Evolutionary conservation across 495 filamentous ascomycete species (phyloP).

Genomic region (Lasiosphaeriaceae sp.): DNA sequence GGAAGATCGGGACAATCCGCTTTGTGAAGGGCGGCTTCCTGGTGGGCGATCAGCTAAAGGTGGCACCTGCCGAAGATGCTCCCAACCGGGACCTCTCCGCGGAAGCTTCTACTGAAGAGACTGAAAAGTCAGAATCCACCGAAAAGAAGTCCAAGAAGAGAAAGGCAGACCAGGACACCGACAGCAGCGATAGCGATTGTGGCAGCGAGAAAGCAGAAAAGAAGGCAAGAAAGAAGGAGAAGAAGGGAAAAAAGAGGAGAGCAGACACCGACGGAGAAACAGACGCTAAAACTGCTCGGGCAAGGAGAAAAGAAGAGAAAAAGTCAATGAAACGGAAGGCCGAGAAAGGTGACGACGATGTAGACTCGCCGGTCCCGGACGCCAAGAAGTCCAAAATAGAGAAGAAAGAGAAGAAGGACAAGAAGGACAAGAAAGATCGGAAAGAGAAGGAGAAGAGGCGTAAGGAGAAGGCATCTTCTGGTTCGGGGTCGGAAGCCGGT

Average conservation of each 20-base stretch:
- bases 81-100: background rate
- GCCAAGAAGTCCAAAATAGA: constrained; percentile 33
- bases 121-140: constrained; percentile 22
- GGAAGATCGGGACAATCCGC: constrained; percentile 66
- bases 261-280: constrained; percentile 25
- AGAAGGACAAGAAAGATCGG: constrained; percentile 39
- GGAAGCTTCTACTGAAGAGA: constrained; percentile 9
- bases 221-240: constrained; percentile 30
- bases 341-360: constrained; percentile 21
- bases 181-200: background rate
- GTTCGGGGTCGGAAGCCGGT: constrained; percentile 17
- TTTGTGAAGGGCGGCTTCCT: constrained; percentile 81
- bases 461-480: constrained; percentile 39
- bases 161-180: constrained; percentile 29
- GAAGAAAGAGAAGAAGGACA: constrained; percentile 27
- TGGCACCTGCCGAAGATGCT: background rate
- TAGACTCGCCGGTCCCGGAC: constrained; percentile 11
- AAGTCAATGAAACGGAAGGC: constrained; percentile 34
- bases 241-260: constrained; percentile 41
- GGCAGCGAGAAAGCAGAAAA: constrained; percentile 25
- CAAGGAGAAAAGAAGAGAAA: constrained; percentile 40
- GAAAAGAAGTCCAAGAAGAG: constrained; percentile 44
- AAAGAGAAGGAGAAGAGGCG: constrained; percentile 43
- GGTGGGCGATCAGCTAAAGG: constrained; percentile 53
- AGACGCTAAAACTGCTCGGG: constrained; percentile 18